Conservation (phyloP, 257 asterid genomes). For the Solanum clarkiae region DNA sequence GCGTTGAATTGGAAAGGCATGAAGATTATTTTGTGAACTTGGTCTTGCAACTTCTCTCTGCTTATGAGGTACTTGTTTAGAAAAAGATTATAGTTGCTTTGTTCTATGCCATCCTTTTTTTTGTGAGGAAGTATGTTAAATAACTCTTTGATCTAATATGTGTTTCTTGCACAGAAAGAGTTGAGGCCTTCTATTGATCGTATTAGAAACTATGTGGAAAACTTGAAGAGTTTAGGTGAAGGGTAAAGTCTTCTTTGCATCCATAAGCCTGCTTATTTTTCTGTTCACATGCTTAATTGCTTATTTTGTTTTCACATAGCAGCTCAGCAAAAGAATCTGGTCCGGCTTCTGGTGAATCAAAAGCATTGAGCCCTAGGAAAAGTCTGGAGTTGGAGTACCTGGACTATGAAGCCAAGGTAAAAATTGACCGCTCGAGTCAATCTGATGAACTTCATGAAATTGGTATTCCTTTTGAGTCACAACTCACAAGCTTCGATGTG, state of each 20-base stretch:
- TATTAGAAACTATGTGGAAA: constrained; percentile 72
- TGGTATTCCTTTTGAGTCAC: background rate
- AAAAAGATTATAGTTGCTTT: background rate
- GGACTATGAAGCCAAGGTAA: constrained; percentile 83
- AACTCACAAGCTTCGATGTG: background rate
- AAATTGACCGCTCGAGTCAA: background rate
- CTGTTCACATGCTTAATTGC: background rate
- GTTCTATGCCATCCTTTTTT: background rate
- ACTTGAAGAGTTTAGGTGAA: constrained; percentile 56
- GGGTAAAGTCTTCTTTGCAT: constrained; percentile 33
- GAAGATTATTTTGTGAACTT: constrained; percentile 65
- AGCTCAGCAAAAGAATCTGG: constrained; percentile 39
- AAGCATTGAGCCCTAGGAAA: constrained; percentile 46
- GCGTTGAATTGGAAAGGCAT: constrained; percentile 84
- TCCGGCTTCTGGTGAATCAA: constrained; percentile 14
- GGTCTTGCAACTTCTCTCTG: constrained; percentile 60
- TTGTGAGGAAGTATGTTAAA: background rate
- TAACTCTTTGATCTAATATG: background rate
- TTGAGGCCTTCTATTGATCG: constrained; percentile 67
- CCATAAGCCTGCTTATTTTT: background rate
- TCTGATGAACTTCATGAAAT: background rate
- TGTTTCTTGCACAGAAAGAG: constrained; percentile 49
- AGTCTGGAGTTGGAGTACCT: constrained; percentile 87
- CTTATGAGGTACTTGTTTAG: constrained; percentile 59
- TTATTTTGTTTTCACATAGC: background rate